Evolutionary conservation across 2,329 filamentous ascomycete genomes (phyloP), one percentile per base, ranked within the genome.

Genomic region (Fusarium sp.): DNA sequence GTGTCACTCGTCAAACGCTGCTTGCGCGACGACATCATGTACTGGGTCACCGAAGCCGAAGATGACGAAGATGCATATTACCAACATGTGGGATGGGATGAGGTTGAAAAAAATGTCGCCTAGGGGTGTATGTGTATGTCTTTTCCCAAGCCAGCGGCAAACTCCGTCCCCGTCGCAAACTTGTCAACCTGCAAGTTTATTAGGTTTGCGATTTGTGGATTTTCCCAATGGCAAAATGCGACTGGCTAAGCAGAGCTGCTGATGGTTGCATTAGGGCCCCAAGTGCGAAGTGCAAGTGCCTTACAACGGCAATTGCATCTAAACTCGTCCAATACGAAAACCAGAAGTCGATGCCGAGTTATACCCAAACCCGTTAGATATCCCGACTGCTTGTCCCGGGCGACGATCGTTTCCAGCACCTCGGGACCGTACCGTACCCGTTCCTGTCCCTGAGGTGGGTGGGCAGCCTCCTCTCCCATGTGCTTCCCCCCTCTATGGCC

Each of bases 181-280:
- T 29, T 65, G 58, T 45, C 54, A 56, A 37, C n/a, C 29, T 71
- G 52, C 58, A 45, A 59, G 54, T 56, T n/a, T n/a, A n/a, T 35
- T 18, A 29, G 42, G 34, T 38, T 54, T 50, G 38, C 38, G 37
- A 47, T 29, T 29, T 63, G 40, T 74, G 64, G 62, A 50, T 64
- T 59, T 56, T 50, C 29, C 24, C 37, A 47, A 31, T 47, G 54
- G 38, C 59, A 35, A 52, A 62, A 74, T 74, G 72, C 72, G 72
- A 74, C 72, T 74, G 72, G 72, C 37, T 62, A 69, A 38, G 58
- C 69, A 74, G 66, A 72, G 58, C 65, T 72, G 37, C 59, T 62
- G 29, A 56, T 58, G 71, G 72, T 74, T 72, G 71, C 72, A 72
- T 74, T 62, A 52, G 47, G 42, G 22, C 63, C 63, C 35, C 56